phyloP scores from a whole-genome alignment of 768 basidiomycete species.

The Boletellus sp. region DNA sequence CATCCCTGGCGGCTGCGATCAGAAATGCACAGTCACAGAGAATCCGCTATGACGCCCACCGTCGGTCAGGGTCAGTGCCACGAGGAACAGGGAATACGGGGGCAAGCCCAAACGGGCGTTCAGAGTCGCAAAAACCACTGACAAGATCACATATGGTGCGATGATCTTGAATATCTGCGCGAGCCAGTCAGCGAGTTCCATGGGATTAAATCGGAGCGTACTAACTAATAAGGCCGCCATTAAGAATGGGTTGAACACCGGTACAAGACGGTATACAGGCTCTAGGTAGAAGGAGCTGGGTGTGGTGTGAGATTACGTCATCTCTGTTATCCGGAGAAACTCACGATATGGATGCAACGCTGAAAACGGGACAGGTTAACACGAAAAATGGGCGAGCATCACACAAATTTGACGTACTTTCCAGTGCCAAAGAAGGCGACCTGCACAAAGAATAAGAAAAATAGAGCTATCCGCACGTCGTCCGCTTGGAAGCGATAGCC shows the following conservation, averaged over 20 bases:
- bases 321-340: constrained; percentile 22
- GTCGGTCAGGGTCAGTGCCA: constrained; percentile 58
- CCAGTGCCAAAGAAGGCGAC: constrained; percentile 84
- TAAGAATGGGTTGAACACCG: constrained; percentile 80
- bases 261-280: constrained; percentile 83
- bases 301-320: background rate
- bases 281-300: constrained; percentile 78
- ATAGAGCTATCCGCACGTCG: constrained; percentile 70
- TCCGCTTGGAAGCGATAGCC: constrained; percentile 50
- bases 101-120: constrained; percentile 67
- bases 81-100: constrained; percentile 76
- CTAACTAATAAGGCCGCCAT: constrained; percentile 72
- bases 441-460: constrained; percentile 85
- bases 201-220: background rate
- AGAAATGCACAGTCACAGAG: constrained; percentile 1
- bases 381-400: background rate
- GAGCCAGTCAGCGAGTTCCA: background rate
- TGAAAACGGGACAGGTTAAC: constrained; percentile 25
- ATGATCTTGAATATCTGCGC: constrained; percentile 76
- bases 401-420: constrained; percentile 49
- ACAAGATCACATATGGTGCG: constrained; percentile 73
- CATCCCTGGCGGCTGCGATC: constrained; percentile 50
- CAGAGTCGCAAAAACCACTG: constrained; percentile 63
- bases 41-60: constrained; percentile 7
- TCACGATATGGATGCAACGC: constrained; percentile 81